These are phyloP conservation scores for Fusarium tupiense DNA, from an alignment of 2,329 filamentous ascomycete species.

Conservation along the genomic window DNA sequence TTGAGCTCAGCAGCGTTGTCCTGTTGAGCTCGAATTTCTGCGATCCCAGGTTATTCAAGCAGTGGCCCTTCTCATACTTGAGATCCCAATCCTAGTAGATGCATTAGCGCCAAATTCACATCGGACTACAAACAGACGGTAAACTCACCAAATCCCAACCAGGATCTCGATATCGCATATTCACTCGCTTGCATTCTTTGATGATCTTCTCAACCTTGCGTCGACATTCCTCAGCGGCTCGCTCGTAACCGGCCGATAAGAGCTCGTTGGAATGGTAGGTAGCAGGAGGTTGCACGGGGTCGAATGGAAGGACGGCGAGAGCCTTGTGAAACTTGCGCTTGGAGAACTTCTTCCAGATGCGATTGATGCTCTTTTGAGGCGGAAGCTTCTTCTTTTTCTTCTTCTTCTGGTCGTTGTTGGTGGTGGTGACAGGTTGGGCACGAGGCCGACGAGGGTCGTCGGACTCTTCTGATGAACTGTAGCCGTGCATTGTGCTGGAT, in stretches of 20 bases:
- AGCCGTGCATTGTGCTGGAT: conserved; percentile 52
- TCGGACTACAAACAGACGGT: not conserved
- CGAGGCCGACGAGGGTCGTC: conserved; percentile 56
- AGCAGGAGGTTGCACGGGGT: conserved; percentile 63
- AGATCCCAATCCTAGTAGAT: conserved; percentile 69
- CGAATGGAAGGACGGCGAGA: conserved; percentile 71
- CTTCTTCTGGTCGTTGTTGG: conserved; percentile 57
- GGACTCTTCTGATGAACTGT: conserved; percentile 61
- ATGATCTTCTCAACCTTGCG: conserved; percentile 70
- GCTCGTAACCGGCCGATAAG: conserved; percentile 68
- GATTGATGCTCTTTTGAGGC: conserved; percentile 73
- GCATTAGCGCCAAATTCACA: conserved; percentile 20
- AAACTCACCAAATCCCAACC: conserved; percentile 65
- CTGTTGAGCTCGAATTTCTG: conserved; percentile 62
- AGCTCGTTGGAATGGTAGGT: conserved; percentile 67
- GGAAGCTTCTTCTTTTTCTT: conserved; percentile 61
- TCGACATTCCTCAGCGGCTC: conserved; percentile 71
- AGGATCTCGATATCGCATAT: conserved; percentile 80
- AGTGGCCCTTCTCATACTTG: conserved; percentile 69
- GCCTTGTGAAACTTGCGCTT: conserved; percentile 71
- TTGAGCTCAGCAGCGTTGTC: conserved; percentile 57
- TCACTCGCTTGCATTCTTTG: conserved; percentile 74
- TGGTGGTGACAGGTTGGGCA: conserved; percentile 47
- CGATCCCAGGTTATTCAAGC: conserved; percentile 62
- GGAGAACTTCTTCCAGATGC: conserved; percentile 71